Percentiles rank a stretch among this genome's conserved stretches.
Evolutionary conservation across 257 asterid species (phyloP).

Genomic region (Rauvolfia tetraphylla): DNA sequence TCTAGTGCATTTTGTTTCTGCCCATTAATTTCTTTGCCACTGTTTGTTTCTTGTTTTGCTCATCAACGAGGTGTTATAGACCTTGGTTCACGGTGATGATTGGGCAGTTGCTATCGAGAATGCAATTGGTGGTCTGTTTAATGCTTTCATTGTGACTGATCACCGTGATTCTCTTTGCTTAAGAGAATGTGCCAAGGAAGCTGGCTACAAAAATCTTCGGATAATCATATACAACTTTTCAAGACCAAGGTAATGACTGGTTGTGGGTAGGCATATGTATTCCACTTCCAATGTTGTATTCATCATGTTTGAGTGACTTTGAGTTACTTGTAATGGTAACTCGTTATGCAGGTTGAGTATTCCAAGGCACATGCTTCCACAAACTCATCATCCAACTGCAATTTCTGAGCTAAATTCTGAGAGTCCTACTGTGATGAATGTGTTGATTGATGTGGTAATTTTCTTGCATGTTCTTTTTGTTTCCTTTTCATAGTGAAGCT

Average conservation of each 20-base stretch:
- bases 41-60: slow-evolving; percentile 5
- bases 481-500: not conserved
- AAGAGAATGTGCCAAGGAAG: slow-evolving; percentile 81
- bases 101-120: slow-evolving; percentile 83
- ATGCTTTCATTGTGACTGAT: slow-evolving; percentile 84
- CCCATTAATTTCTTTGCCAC: not conserved
- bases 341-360: slow-evolving; percentile 59
- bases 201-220: slow-evolving; percentile 52
- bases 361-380: slow-evolving; percentile 94
- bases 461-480: slow-evolving; percentile 16
- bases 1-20: not conserved
- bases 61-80: slow-evolving; percentile 42
- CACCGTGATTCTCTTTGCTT: slow-evolving; percentile 67
- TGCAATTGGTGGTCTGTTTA: slow-evolving; percentile 77
- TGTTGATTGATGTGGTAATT: slow-evolving; percentile 81
- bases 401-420: slow-evolving; percentile 69
- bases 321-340: slow-evolving; percentile 23
- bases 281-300: not conserved
- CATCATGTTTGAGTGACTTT: slow-evolving; percentile 5
- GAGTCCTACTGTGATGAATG: slow-evolving; percentile 66
- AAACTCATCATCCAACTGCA: slow-evolving; percentile 75
- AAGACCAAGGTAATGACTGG: slow-evolving; percentile 59
- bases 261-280: slow-evolving; percentile 7
- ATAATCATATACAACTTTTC: slow-evolving; percentile 77
- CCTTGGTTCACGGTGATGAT: slow-evolving; percentile 58